Conservation (phyloP, 2,329 filamentous ascomycete species). For the Taxawa tesnikishii region DNA sequence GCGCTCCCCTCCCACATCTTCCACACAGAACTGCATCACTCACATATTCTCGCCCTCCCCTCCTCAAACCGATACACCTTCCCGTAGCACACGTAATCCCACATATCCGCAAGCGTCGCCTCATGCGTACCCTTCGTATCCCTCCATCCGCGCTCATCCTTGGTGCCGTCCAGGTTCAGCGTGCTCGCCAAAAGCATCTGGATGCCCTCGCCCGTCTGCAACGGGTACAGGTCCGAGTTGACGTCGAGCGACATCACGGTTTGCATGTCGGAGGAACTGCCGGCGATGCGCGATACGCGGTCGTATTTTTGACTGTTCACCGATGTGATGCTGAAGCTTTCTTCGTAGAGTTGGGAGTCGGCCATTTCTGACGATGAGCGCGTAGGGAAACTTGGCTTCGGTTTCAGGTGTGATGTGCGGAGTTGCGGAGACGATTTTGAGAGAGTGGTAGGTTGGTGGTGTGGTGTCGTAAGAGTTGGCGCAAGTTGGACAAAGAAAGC, state of each 20-base stretch:
- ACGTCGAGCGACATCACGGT: conserved; percentile 79
- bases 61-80: conserved; percentile 87
- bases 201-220: conserved; percentile 60
- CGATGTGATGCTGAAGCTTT: conserved; percentile 71
- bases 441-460: too few species aligned
- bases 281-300: conserved; percentile 76
- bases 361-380: conserved; percentile 50
- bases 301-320: conserved; percentile 87
- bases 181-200: conserved; percentile 76
- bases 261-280: conserved; percentile 60
- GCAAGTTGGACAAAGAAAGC: too few species aligned
- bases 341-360: conserved; percentile 88
- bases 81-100: conserved; percentile 78
- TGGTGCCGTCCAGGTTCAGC: conserved; percentile 73
- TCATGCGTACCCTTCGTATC: conserved; percentile 37
- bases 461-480: too few species aligned
- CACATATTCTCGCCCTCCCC: conserved; percentile 75
- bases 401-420: too few species aligned
- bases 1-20: conserved; percentile 10
- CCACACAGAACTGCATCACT: conserved; percentile 25
- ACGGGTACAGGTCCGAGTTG: conserved; percentile 84
- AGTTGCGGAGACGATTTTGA: too few species aligned
- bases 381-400: too few species aligned
- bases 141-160: conserved; percentile 54
- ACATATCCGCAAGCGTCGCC: conserved; percentile 59